Evolutionary conservation across 148 eudicot species (phyloP).

Genomic region (Chenopodium formosanum): DNA sequence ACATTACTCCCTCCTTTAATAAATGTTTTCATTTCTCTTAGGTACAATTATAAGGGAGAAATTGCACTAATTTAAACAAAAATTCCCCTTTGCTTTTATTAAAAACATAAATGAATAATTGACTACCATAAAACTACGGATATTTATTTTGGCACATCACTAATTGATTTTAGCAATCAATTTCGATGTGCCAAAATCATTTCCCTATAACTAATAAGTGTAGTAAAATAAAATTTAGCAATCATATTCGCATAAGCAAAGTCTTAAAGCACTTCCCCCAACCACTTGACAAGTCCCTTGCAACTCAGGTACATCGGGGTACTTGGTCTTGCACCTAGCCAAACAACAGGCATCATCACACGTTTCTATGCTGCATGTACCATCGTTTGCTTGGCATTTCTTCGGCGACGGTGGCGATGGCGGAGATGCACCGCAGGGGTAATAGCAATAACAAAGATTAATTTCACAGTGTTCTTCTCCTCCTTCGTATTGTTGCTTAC

Average conservation of each 20-base stretch:
- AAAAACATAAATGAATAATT: no score
- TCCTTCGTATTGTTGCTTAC: background rate
- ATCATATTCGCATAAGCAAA: conserved; percentile 14
- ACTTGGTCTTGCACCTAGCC: conserved; percentile 1
- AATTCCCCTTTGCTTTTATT: no score
- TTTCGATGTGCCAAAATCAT: no score
- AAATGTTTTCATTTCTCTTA: no score
- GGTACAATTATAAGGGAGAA: no score
- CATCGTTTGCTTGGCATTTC: background rate
- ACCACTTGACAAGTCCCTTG: background rate
- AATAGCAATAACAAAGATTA: background rate
- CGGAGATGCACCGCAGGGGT: background rate
- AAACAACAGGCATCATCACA: conserved; percentile 10
- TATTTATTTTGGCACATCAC: no score
- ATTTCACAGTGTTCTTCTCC: no score
- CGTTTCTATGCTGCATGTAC: background rate
- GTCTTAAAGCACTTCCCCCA: background rate
- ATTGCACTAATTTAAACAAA: no score
- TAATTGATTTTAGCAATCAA: no score
- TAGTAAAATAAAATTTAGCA: background rate
- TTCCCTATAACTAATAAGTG: no score
- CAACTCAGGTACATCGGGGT: background rate
- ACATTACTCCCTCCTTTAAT: no score
- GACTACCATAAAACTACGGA: background rate
- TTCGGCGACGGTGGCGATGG: background rate